phyloP scores from a whole-genome alignment of 2,329 filamentous ascomycete genomes.

The Cladosporium sp. region DNA sequence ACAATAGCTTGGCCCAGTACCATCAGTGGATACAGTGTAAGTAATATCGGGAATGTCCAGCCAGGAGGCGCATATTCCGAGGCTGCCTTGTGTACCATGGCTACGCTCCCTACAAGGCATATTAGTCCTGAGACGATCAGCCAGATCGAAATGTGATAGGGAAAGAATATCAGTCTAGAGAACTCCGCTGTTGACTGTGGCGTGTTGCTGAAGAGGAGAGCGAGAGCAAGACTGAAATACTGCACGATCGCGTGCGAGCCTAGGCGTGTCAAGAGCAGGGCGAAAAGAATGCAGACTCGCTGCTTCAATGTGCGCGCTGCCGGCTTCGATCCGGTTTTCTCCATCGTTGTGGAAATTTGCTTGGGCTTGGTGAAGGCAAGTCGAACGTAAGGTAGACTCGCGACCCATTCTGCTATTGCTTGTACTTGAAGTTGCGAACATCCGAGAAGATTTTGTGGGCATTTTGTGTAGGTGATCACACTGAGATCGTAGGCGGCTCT shows the following conservation, averaged over 20 bases:
- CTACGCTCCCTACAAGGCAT: slow-evolving; percentile 16
- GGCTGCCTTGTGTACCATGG: slow-evolving; percentile 16
- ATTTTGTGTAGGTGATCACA: slow-evolving; percentile 16
- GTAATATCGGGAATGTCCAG: slow-evolving; percentile 16
- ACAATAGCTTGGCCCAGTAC: slow-evolving; percentile 14
- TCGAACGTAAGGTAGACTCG: slow-evolving; percentile 12
- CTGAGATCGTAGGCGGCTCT: slow-evolving; percentile 15
- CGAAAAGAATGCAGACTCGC: slow-evolving; percentile 16
- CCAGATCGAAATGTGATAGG: slow-evolving; percentile 18
- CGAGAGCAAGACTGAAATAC: slow-evolving; percentile 18
- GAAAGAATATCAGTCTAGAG: slow-evolving; percentile 18
- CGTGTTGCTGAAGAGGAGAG: slow-evolving; percentile 17
- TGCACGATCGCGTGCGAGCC: slow-evolving; percentile 19
- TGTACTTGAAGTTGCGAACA: slow-evolving; percentile 5
- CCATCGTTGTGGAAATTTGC: background rate
- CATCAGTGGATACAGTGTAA: slow-evolving; percentile 16
- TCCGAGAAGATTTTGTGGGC: background rate
- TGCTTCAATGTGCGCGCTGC: slow-evolving; percentile 14
- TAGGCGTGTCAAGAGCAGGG: slow-evolving; percentile 13
- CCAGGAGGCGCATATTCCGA: slow-evolving; percentile 19
- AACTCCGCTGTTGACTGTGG: slow-evolving; percentile 18
- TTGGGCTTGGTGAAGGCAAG: slow-evolving; percentile 17
- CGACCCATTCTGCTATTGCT: slow-evolving; percentile 9
- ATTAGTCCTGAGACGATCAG: slow-evolving; percentile 16
- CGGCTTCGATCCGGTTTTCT: background rate